Conservation (phyloP, 257 asterid species). For the Solanum chaucha region DNA sequence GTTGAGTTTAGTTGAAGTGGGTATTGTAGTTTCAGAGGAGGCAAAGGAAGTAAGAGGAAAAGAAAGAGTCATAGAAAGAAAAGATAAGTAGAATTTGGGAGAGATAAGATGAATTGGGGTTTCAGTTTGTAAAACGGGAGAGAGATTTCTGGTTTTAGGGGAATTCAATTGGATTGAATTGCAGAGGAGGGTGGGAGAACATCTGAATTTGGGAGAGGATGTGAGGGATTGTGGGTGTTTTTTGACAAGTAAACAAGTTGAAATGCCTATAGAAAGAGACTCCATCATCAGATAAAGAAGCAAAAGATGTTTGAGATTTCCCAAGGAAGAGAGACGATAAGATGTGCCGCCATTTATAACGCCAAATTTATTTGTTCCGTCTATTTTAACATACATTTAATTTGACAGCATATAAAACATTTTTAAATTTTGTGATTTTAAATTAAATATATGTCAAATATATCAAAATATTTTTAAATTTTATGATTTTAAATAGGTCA, state of each 20-base stretch:
- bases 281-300: slow-evolving; percentile 38
- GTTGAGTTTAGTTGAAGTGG: slow-evolving; percentile 43
- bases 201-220: slow-evolving; percentile 22
- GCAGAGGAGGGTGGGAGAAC: slow-evolving; percentile 7
- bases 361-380: not conserved
- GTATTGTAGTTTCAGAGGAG: slow-evolving; percentile 37
- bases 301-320: not conserved
- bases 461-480: too few species aligned
- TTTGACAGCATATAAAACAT: too few species aligned
- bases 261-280: slow-evolving; percentile 51
- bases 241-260: slow-evolving; percentile 34
- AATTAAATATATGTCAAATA: too few species aligned
- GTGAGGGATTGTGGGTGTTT: slow-evolving; percentile 28
- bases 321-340: slow-evolving; percentile 10
- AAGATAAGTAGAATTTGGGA: slow-evolving; percentile 21
- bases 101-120: slow-evolving; percentile 9
- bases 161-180: slow-evolving; percentile 11
- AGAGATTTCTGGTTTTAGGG: not conserved
- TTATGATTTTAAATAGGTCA: too few species aligned
- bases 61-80: slow-evolving; percentile 28
- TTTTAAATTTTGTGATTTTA: too few species aligned
- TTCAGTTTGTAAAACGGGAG: not conserved
- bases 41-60: slow-evolving; percentile 60
- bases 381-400: too few species aligned
- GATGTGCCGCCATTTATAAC: slow-evolving; percentile 42